These are phyloP conservation scores for Phytophthora vignae DNA, from an alignment of 352 stramenopile species.

Conservation along the genomic window DNA sequence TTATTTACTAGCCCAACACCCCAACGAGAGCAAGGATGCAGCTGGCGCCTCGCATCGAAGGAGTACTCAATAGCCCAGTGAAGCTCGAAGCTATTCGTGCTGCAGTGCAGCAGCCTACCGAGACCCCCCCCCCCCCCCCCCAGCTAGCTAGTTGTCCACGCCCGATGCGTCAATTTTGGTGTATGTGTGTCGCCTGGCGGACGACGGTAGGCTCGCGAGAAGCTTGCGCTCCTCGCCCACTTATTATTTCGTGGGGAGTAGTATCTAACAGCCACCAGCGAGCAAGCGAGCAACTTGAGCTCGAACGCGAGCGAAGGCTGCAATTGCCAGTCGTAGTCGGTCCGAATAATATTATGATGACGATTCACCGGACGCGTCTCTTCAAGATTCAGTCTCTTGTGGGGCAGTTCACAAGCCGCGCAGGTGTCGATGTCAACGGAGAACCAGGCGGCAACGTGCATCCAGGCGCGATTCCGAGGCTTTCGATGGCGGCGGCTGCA, in stretches of 20 bases:
- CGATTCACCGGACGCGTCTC: constrained; percentile 33
- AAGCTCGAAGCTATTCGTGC: constrained; percentile 13
- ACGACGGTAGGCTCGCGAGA: constrained; percentile 27
- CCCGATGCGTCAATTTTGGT: constrained; percentile 41
- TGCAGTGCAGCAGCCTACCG: constrained; percentile 10
- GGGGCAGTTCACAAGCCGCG: not conserved
- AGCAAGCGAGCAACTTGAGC: constrained; percentile 24
- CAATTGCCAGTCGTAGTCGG: constrained; percentile 32
- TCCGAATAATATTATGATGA: constrained; percentile 44
- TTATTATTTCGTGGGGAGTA: constrained; percentile 38
- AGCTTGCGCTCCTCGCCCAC: constrained; percentile 16
- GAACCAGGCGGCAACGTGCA: constrained; percentile 55
- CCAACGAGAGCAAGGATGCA: constrained; percentile 22
- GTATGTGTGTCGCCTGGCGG: constrained; percentile 36
- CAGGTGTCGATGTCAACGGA: constrained; percentile 10
- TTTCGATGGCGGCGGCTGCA: constrained; percentile 41
- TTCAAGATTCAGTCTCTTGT: constrained; percentile 18
- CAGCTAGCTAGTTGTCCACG: constrained; percentile 26
- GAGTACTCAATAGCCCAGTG: constrained; percentile 21
- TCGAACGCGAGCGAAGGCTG: constrained; percentile 7
- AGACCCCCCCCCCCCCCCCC: too few species aligned
- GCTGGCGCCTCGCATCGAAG: constrained; percentile 12
- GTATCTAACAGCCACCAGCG: constrained; percentile 32
- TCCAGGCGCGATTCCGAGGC: constrained; percentile 66
- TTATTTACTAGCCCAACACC: constrained; percentile 39